Evolutionary conservation across 208 protist species (phyloP).

Genomic region (Crithidia brevicula): DNA sequence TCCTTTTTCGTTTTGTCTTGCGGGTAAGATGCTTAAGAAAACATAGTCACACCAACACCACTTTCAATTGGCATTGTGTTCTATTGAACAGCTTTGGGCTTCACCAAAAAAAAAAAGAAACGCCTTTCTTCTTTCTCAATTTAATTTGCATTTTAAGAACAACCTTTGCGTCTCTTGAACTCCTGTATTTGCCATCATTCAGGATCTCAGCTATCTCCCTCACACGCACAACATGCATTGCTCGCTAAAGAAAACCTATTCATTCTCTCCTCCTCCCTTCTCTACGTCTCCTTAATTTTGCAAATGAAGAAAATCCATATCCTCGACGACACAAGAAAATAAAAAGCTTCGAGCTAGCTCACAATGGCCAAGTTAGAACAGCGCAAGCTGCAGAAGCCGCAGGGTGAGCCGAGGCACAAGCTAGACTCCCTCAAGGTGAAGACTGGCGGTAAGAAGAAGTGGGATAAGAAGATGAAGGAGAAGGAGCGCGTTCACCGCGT

Average conservation of each 20-base stretch:
- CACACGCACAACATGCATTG: not conserved
- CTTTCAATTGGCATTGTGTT: too few species aligned
- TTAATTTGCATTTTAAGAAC: too few species aligned
- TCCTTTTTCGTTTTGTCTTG: constrained; percentile 2
- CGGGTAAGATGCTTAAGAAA: too few species aligned
- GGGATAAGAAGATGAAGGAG: constrained; percentile 84
- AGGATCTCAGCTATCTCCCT: too few species aligned
- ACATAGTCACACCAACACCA: too few species aligned
- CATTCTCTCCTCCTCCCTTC: not conserved
- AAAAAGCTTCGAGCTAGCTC: not conserved
- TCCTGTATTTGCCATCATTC: too few species aligned
- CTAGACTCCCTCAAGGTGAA: constrained; percentile 49
- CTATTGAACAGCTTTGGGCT: too few species aligned
- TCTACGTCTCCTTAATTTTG: not conserved
- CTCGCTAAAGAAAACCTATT: not conserved
- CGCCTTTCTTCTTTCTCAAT: too few species aligned
- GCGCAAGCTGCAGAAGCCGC: constrained; percentile 63
- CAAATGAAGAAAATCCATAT: not conserved
- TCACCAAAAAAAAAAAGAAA: too few species aligned
- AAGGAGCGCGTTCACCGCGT: constrained; percentile 67
- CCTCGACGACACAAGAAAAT: not conserved
- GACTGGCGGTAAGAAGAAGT: constrained; percentile 63
- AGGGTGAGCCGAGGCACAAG: constrained; percentile 58
- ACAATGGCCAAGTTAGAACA: constrained; percentile 71
- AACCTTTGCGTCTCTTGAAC: too few species aligned